phyloP scores from a whole-genome alignment of 1,139 yeast genomes.

The Pneumocystis jirovecii region DNA sequence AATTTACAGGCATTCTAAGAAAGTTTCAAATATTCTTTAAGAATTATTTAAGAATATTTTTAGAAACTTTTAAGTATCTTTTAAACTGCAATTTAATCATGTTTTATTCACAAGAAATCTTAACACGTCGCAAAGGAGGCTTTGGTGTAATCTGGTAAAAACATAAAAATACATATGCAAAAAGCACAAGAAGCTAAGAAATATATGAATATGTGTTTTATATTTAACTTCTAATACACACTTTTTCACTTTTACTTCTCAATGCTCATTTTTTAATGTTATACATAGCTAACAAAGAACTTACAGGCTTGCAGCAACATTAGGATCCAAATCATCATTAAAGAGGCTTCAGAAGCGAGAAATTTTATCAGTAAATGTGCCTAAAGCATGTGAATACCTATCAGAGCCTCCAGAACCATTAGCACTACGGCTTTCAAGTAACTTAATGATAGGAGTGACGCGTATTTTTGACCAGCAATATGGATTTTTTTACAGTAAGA shows the following conservation, averaged over 20 bases:
- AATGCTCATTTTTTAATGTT: not conserved
- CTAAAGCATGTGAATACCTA: constrained; percentile 16
- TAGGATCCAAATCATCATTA: constrained; percentile 16
- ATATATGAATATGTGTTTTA: not conserved
- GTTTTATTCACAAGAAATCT: constrained; percentile 12
- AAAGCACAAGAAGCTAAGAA: not conserved
- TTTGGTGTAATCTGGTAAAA: constrained; percentile 10
- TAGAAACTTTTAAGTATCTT: not conserved
- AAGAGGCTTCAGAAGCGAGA: constrained; percentile 16
- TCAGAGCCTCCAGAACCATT: constrained; percentile 19
- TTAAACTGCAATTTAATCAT: constrained; percentile 1
- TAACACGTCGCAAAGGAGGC: constrained; percentile 12
- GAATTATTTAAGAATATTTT: no score
- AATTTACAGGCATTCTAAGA: no score
- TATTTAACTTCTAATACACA: not conserved
- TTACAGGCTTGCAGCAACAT: constrained; percentile 18
- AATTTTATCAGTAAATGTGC: constrained; percentile 16
- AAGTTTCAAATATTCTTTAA: no score
- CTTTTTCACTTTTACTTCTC: not conserved
- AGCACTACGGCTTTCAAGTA: constrained; percentile 36
- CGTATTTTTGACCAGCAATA: constrained; percentile 40
- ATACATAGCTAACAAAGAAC: not conserved
- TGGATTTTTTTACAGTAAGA: constrained; percentile 28
- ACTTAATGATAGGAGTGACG: constrained; percentile 42
- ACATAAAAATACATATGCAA: not conserved